These are phyloP conservation scores for Sugiyamaella japonica DNA, from an alignment of 1,139 yeast species.

Conservation along the genomic window DNA sequence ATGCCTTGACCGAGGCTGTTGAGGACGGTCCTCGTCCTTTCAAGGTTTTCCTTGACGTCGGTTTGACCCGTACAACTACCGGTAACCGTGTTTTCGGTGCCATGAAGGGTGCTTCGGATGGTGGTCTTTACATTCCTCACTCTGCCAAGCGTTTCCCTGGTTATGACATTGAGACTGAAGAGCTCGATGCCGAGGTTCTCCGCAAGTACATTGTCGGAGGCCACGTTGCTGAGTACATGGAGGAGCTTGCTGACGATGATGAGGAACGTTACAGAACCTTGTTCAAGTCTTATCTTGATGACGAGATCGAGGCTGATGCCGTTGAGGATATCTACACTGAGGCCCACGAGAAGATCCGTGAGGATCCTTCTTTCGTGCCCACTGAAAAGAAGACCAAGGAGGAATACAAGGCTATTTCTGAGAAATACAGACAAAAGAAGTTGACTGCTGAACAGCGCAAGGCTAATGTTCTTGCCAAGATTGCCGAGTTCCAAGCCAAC, in stretches of 20 bases:
- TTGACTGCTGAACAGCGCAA: slow-evolving; percentile 90
- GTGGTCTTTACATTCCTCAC: slow-evolving; percentile 99
- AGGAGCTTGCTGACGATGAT: slow-evolving; percentile 99
- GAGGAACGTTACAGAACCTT: slow-evolving; percentile 98
- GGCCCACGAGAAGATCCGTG: slow-evolving; percentile 97
- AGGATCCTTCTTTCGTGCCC: slow-evolving; percentile 80
- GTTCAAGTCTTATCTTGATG: slow-evolving; percentile 96
- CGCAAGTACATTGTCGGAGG: slow-evolving; percentile 99
- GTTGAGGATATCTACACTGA: slow-evolving; percentile 92
- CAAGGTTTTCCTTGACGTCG: slow-evolving; percentile 99
- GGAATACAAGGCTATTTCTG: slow-evolving; percentile 95
- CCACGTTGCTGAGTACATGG: slow-evolving; percentile 99
- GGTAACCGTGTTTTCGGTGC: slow-evolving; percentile 99
- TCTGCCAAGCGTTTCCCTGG: slow-evolving; percentile 99
- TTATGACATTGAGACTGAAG: slow-evolving; percentile 98
- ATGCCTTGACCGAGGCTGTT: slow-evolving; percentile 96
- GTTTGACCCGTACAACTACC: slow-evolving; percentile 99
- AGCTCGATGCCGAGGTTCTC: slow-evolving; percentile 94
- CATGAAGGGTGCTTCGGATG: slow-evolving; percentile 99
- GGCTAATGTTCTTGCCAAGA: slow-evolving; percentile 87
- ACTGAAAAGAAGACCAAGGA: slow-evolving; percentile 95
- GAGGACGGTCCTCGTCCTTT: slow-evolving; percentile 99
- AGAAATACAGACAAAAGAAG: slow-evolving; percentile 86
- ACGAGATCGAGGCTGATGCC: slow-evolving; percentile 96
- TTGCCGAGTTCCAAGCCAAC: slow-evolving; percentile 51